Evolutionary conservation across 2,329 filamentous ascomycete species (phyloP).

Genomic region (Teratosphaeria viscida): DNA sequence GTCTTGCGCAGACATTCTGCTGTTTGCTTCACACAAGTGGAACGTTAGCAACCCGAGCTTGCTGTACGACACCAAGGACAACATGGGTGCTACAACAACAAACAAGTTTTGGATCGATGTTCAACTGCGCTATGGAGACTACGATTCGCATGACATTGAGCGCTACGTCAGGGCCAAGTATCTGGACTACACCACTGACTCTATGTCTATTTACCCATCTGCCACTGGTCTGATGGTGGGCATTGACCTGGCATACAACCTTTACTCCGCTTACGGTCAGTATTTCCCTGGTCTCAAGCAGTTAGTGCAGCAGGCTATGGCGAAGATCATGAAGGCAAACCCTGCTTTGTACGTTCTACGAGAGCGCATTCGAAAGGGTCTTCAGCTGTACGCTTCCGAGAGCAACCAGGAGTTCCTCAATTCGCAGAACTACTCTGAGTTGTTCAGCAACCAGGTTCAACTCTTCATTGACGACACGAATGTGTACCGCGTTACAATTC

Average conservation of each 20-base stretch:
- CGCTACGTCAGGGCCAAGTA: slow-evolving; percentile 96
- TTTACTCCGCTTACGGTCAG: slow-evolving; percentile 96
- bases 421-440: slow-evolving; percentile 97
- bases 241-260: slow-evolving; percentile 93
- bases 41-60: slow-evolving; percentile 90
- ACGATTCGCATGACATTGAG: slow-evolving; percentile 98
- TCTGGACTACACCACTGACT: slow-evolving; percentile 96
- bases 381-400: slow-evolving; percentile 95
- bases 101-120: slow-evolving; percentile 99
- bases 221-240: slow-evolving; percentile 95
- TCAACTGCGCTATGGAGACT: slow-evolving; percentile 91
- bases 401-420: slow-evolving; percentile 99
- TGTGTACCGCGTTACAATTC: slow-evolving; percentile 97
- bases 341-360: slow-evolving; percentile 90
- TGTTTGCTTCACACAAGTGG: slow-evolving; percentile 98
- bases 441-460: slow-evolving; percentile 98
- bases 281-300: slow-evolving; percentile 98
- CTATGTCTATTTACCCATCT: slow-evolving; percentile 96
- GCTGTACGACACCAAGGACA: slow-evolving; percentile 91
- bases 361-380: slow-evolving; percentile 95
- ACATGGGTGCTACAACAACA: slow-evolving; percentile 83
- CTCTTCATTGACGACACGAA: slow-evolving; percentile 99
- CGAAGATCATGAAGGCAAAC: slow-evolving; percentile 99
- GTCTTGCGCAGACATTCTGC: slow-evolving; percentile 90
- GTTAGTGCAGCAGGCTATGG: slow-evolving; percentile 94